These are phyloP conservation scores for Beta corolliflora DNA, from an alignment of 179 eudicot species.

Conservation along the genomic window DNA sequence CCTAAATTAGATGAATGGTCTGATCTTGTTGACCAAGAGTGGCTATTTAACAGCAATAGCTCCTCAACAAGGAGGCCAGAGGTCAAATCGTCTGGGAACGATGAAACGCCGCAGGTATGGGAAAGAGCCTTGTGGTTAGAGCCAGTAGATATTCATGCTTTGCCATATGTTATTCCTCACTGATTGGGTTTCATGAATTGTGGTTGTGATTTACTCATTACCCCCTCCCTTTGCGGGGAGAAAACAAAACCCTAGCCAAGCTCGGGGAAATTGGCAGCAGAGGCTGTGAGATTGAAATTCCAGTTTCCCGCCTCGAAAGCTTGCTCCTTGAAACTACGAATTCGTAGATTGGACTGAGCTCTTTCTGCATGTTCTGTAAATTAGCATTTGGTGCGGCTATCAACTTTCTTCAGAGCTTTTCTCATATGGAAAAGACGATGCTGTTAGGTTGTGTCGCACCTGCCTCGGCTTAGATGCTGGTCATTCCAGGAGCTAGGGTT, in stretches of 20 bases:
- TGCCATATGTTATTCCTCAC: constrained; percentile 85
- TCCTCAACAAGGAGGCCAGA: constrained; percentile 27
- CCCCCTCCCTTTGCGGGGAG: background rate
- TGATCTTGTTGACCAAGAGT: constrained; percentile 68
- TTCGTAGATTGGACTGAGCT: constrained; percentile 14
- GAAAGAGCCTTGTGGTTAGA: constrained; percentile 69
- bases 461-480: constrained; percentile 17
- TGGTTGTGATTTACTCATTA: constrained; percentile 15
- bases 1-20: constrained; percentile 63
- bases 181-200: constrained; percentile 38
- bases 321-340: background rate
- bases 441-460: constrained; percentile 18
- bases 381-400: constrained; percentile 27
- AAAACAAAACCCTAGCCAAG: constrained; percentile 19
- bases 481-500: constrained; percentile 22
- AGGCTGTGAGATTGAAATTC: constrained; percentile 17
- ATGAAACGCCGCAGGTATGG: constrained; percentile 58
- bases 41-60: constrained; percentile 51
- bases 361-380: constrained; percentile 22
- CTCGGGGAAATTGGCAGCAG: constrained; percentile 12
- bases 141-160: constrained; percentile 68
- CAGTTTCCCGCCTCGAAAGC: background rate
- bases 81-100: constrained; percentile 28
- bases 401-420: constrained; percentile 9
- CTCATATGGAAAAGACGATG: constrained; percentile 10